These are phyloP conservation scores for Phytophthora parvispora DNA, from an alignment of 352 stramenopile species.

Conservation along the genomic window DNA sequence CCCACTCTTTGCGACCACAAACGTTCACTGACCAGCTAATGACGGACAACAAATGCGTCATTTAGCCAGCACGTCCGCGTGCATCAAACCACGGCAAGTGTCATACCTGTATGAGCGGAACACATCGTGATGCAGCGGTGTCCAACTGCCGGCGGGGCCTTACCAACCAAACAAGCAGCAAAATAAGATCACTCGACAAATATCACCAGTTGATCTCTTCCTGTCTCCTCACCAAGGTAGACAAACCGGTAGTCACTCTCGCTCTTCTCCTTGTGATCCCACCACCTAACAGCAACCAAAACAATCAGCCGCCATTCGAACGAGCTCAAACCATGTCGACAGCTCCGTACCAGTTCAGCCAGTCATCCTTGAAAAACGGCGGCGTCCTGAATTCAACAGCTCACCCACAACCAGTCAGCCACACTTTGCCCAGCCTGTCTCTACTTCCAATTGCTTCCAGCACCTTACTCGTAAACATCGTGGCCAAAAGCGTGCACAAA, in stretches of 20 bases:
- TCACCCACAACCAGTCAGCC: constrained; percentile 31
- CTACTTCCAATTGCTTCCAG: constrained; percentile 4
- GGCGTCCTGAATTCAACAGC: constrained; percentile 71
- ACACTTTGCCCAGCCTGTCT: not conserved
- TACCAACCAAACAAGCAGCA: not conserved
- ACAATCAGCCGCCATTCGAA: not conserved
- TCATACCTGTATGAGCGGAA: constrained; percentile 94
- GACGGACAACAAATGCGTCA: not conserved
- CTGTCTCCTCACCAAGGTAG: constrained; percentile 92
- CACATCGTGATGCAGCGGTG: constrained; percentile 97
- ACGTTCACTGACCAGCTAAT: constrained; percentile 98
- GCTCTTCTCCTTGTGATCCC: constrained; percentile 72
- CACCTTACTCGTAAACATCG: constrained; percentile 69
- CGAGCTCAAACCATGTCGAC: no score
- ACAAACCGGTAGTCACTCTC: constrained; percentile 97
- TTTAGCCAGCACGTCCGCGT: not conserved
- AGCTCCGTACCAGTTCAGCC: constrained; percentile 88
- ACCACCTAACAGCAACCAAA: constrained; percentile 61
- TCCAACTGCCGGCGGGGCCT: constrained; percentile 92
- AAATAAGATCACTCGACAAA: not conserved
- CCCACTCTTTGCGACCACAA: constrained; percentile 95
- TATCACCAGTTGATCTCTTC: no score
- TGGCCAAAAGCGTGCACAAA: constrained; percentile 72
- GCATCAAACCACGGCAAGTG: not conserved
- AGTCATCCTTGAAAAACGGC: constrained; percentile 92